Conservation (phyloP, 2,329 filamentous ascomycete species). For the Keithomyces neogunnii region DNA sequence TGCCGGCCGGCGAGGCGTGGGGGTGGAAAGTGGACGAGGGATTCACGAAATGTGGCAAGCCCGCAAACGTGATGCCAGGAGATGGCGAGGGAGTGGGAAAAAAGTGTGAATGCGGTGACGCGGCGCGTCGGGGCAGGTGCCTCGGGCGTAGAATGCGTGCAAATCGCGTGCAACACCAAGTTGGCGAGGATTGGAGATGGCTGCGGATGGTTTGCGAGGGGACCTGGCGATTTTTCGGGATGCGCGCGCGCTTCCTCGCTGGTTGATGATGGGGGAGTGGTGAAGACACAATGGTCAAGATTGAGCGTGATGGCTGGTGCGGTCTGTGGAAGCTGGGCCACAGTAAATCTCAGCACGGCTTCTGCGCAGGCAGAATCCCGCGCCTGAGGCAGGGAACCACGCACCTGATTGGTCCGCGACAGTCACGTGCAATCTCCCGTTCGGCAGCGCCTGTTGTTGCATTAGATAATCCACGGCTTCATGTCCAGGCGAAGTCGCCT, state of each 20-base stretch:
- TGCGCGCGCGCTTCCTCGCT: constrained; percentile 43
- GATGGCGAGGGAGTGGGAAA: constrained; percentile 21
- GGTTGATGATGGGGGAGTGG: constrained; percentile 42
- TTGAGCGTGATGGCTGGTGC: constrained; percentile 41
- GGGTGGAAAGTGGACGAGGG: constrained; percentile 6
- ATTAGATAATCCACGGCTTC: background rate
- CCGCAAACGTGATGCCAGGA: constrained; percentile 5
- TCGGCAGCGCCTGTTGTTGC: background rate
- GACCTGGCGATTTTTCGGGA: constrained; percentile 52
- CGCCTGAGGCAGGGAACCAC: constrained; percentile 15
- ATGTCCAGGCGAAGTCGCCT: too few relatives aligned
- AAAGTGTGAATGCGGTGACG: constrained; percentile 33
- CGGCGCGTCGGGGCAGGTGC: constrained; percentile 32
- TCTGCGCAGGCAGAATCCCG: constrained; percentile 19
- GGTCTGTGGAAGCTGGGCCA: constrained; percentile 25
- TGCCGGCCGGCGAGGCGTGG: constrained; percentile 10
- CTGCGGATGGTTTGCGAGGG: constrained; percentile 49
- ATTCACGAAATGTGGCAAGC: constrained; percentile 8
- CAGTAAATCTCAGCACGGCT: constrained; percentile 37
- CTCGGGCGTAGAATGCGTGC: constrained; percentile 34
- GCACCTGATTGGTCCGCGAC: background rate
- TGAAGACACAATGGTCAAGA: constrained; percentile 44
- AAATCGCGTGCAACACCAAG: constrained; percentile 47
- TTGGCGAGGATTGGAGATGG: constrained; percentile 46
- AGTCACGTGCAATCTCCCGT: background rate